These are phyloP conservation scores for Trifolium fragiferum DNA, from an alignment of 306 rosid species.

Conservation along the genomic window DNA sequence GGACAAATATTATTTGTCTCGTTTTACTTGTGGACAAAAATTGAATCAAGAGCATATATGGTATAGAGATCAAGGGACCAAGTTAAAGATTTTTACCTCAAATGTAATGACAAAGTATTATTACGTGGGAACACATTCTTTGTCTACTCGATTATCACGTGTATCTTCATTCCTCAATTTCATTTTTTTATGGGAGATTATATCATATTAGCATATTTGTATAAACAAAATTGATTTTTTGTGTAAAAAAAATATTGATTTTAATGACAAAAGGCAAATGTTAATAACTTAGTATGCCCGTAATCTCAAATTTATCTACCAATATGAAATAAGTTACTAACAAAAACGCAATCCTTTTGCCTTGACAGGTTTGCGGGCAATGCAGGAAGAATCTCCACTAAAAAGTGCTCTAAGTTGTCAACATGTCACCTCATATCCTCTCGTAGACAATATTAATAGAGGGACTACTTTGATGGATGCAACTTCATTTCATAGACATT, in stretches of 20 bases:
- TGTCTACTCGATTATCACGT: constrained; percentile 14
- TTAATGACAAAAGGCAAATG: not conserved
- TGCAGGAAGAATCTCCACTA: too few relatives aligned
- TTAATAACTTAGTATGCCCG: not conserved
- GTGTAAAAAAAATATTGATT: not conserved
- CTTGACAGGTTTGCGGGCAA: too few relatives aligned
- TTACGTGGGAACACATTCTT: not conserved
- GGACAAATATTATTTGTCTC: constrained; percentile 36
- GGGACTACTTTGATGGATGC: too few relatives aligned
- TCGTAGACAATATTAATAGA: too few relatives aligned
- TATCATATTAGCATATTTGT: not conserved
- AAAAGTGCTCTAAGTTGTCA: too few relatives aligned
- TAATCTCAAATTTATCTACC: not conserved
- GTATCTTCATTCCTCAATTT: constrained; percentile 26
- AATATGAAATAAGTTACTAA: too few relatives aligned
- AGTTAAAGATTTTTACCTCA: constrained; percentile 19
- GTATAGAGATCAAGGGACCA: constrained; percentile 27
- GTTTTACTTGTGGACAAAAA: constrained; percentile 20
- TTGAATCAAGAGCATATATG: constrained; percentile 5
- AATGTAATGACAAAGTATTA: constrained; percentile 13
- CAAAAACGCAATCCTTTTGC: too few relatives aligned
- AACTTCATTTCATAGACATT: too few relatives aligned
- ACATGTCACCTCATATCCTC: too few relatives aligned
- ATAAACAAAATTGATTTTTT: not conserved
- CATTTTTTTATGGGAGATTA: not conserved